Evolutionary conservation across 1,284 basidiomycete species (phyloP).

Genomic region (Cutaneotrichosporon sp.): DNA sequence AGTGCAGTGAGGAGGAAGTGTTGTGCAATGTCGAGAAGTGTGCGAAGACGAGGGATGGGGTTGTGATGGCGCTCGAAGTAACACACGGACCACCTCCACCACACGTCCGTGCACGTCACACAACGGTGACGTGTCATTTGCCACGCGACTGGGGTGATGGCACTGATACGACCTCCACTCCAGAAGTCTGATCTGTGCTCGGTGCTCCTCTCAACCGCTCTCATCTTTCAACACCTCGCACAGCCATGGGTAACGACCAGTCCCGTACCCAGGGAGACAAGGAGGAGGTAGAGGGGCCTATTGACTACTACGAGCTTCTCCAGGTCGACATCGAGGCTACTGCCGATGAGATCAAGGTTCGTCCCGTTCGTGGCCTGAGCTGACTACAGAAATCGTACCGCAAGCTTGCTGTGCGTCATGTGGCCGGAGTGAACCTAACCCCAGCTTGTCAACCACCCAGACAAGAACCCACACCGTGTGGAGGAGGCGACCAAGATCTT

Average conservation of each 20-base stretch:
- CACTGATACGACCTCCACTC: slow-evolving; percentile 5
- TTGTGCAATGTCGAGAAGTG: not conserved
- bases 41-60: not conserved
- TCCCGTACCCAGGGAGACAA: slow-evolving; percentile 27
- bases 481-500: slow-evolving; percentile 88
- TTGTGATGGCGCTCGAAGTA: not conserved
- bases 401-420: slow-evolving; percentile 61
- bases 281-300: slow-evolving; percentile 30
- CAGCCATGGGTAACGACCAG: slow-evolving; percentile 49
- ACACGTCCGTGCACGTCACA: not conserved
- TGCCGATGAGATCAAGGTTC: slow-evolving; percentile 82
- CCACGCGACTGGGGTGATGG: too few species aligned
- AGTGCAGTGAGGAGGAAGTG: not conserved
- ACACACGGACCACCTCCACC: slow-evolving; percentile 18
- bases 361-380: slow-evolving; percentile 24
- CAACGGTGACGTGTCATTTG: slow-evolving; percentile 1
- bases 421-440: not conserved
- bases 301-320: slow-evolving; percentile 78
- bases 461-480: slow-evolving; percentile 79
- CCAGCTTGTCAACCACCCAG: slow-evolving; percentile 77
- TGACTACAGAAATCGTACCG: slow-evolving; percentile 71
- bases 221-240: not conserved
- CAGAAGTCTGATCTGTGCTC: not conserved
- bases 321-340: slow-evolving; percentile 77
- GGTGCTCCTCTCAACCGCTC: not conserved